phyloP scores from a whole-genome alignment of 2,329 filamentous ascomycete species.

The Clarireedia hainanense region DNA sequence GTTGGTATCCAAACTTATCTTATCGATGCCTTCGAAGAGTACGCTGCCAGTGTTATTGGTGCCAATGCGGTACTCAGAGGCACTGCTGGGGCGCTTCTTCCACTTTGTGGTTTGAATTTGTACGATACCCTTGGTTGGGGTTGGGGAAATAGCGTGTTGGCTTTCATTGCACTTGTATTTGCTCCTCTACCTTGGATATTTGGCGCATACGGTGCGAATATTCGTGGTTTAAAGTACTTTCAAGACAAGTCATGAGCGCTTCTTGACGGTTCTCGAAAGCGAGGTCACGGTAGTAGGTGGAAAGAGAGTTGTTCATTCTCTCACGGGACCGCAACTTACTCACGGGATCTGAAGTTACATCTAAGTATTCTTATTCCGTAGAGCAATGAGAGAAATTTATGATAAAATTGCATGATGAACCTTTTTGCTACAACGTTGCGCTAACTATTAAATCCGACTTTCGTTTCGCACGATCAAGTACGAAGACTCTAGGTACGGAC shows the following conservation, averaged over 20 bases:
- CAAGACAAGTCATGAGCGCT: neutral
- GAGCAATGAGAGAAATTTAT: no score
- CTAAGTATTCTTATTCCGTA: no score
- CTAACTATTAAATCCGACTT: no score
- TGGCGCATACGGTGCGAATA: constrained; percentile 6
- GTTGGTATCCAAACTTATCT: constrained; percentile 26
- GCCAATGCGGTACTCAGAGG: constrained; percentile 29
- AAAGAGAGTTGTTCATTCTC: no score
- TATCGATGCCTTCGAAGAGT: constrained; percentile 28
- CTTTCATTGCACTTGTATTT: constrained; percentile 25
- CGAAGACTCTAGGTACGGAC: neutral
- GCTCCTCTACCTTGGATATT: constrained; percentile 10
- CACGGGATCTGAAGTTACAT: no score
- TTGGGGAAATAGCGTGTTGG: constrained; percentile 30
- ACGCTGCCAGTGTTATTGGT: constrained; percentile 29
- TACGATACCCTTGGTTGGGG: constrained; percentile 26
- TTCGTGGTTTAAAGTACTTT: constrained; percentile 24
- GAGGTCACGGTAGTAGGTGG: no score
- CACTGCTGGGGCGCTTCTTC: constrained; percentile 25
- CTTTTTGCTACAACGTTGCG: no score
- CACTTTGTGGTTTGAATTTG: constrained; percentile 22
- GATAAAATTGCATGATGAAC: no score
- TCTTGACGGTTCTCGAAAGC: neutral
- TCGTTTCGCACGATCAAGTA: no score
- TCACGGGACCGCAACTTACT: no score